A percentile compares a stretch with the other conserved stretches of the same genome.
These are phyloP conservation scores for Zoysia japonica DNA, from an alignment of 176 grass and related monocot genomes.

Conservation along the genomic window DNA sequence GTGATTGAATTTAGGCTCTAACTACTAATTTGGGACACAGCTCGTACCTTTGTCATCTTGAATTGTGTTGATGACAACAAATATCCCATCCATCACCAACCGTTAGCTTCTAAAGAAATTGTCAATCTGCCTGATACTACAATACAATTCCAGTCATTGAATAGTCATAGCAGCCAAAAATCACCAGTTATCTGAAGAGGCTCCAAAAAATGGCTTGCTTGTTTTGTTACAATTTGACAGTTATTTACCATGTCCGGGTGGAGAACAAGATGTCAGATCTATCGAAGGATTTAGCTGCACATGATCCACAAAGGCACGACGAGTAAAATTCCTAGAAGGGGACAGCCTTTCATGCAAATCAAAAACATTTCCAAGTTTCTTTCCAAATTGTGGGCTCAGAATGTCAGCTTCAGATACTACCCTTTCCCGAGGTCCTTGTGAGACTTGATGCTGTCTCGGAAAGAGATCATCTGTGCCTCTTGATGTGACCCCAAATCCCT, in stretches of 20 bases:
- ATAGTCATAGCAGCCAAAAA: constrained; percentile 48
- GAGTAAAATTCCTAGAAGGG: constrained; percentile 59
- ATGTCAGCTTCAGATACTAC: constrained; percentile 75
- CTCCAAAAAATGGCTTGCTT: constrained; percentile 40
- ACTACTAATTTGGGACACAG: not conserved
- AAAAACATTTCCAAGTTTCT: constrained; percentile 71
- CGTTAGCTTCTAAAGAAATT: constrained; percentile 44
- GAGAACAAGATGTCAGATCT: constrained; percentile 60
- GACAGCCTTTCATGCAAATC: constrained; percentile 70
- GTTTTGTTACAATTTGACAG: constrained; percentile 27
- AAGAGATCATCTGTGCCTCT: constrained; percentile 47
- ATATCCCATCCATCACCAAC: constrained; percentile 43
- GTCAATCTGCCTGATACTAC: constrained; percentile 52
- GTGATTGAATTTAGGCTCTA: constrained; percentile 16
- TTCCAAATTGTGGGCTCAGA: constrained; percentile 78
- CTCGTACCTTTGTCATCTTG: constrained; percentile 42
- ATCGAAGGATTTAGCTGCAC: constrained; percentile 63
- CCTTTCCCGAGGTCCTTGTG: constrained; percentile 63
- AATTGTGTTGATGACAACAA: constrained; percentile 38
- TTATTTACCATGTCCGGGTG: constrained; percentile 44
- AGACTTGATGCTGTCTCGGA: constrained; percentile 53
- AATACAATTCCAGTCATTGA: constrained; percentile 48
- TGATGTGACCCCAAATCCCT: constrained; percentile 54
- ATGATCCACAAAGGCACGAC: constrained; percentile 54
- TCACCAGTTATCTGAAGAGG: constrained; percentile 27